Conservation (phyloP, 768 basidiomycete genomes). For the Xerocomellus chrysenteron region DNA sequence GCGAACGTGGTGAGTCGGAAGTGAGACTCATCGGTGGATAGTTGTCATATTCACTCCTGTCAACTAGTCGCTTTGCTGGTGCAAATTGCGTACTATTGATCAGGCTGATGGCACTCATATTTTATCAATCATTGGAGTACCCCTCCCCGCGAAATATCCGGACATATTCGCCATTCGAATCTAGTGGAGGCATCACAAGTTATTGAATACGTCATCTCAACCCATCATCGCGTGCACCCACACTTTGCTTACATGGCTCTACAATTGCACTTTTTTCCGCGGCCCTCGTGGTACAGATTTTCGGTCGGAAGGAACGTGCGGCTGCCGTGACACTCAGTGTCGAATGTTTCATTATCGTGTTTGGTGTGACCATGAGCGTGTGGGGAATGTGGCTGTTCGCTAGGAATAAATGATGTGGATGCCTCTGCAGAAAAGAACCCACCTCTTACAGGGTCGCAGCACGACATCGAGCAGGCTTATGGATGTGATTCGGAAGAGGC, state of each 20-base stretch:
- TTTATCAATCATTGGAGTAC: too few relatives aligned
- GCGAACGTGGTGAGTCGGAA: too few relatives aligned
- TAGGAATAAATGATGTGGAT: background rate
- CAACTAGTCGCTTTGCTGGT: too few relatives aligned
- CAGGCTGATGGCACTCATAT: too few relatives aligned
- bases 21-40: too few relatives aligned
- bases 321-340: conserved; percentile 1
- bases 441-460: background rate
- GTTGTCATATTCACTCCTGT: too few relatives aligned
- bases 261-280: conserved; percentile 10
- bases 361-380: background rate
- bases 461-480: background rate
- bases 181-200: too few relatives aligned
- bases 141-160: too few relatives aligned
- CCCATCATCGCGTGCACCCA: background rate
- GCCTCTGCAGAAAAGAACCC: background rate
- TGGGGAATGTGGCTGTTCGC: conserved; percentile 3
- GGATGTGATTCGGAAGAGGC: background rate
- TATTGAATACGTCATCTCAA: background rate
- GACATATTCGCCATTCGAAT: too few relatives aligned
- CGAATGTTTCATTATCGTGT: conserved; percentile 7
- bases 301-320: background rate
- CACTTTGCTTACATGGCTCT: background rate
- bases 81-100: too few relatives aligned
- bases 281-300: conserved; percentile 9